phyloP scores from a whole-genome alignment of 306 rosid species.

The Dryas octopetala region DNA sequence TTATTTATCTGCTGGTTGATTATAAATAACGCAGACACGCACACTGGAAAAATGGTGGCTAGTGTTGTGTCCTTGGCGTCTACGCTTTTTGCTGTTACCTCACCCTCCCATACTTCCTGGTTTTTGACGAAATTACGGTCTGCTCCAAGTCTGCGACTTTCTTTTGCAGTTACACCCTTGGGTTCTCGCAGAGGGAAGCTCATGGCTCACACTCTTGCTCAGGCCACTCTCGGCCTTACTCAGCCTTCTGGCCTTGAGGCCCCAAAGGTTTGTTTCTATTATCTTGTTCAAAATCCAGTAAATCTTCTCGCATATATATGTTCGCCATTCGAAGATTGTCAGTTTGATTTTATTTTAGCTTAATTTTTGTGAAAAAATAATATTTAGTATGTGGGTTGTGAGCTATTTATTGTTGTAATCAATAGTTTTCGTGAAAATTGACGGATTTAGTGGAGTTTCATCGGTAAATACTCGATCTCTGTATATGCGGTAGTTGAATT shows the following conservation, averaged over 20 bases:
- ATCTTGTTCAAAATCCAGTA: not conserved
- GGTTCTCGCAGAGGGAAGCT: constrained; percentile 38
- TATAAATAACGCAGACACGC: too few relatives aligned
- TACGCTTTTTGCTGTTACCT: constrained; percentile 26
- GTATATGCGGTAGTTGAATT: not conserved
- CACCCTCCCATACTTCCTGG: constrained; percentile 39
- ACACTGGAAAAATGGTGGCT: constrained; percentile 50
- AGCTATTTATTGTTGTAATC: not conserved
- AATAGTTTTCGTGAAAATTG: not conserved
- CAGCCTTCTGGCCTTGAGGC: constrained; percentile 50
- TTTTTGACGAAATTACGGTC: constrained; percentile 37
- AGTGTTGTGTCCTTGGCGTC: constrained; percentile 44
- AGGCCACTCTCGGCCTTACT: constrained; percentile 90
- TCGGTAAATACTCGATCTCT: not conserved
- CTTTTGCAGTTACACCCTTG: constrained; percentile 39
- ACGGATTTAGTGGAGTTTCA: not conserved
- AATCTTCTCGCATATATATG: not conserved
- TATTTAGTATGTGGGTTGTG: not conserved
- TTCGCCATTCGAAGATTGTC: not conserved
- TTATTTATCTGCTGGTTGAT: too few relatives aligned
- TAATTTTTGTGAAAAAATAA: not conserved
- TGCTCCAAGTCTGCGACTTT: constrained; percentile 30
- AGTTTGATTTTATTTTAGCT: not conserved
- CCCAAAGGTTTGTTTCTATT: constrained; percentile 49
- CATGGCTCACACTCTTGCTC: constrained; percentile 79